Evolutionary conservation across 2,329 filamentous ascomycete species (phyloP).

Genomic region (Tolypocladium nubicola): DNA sequence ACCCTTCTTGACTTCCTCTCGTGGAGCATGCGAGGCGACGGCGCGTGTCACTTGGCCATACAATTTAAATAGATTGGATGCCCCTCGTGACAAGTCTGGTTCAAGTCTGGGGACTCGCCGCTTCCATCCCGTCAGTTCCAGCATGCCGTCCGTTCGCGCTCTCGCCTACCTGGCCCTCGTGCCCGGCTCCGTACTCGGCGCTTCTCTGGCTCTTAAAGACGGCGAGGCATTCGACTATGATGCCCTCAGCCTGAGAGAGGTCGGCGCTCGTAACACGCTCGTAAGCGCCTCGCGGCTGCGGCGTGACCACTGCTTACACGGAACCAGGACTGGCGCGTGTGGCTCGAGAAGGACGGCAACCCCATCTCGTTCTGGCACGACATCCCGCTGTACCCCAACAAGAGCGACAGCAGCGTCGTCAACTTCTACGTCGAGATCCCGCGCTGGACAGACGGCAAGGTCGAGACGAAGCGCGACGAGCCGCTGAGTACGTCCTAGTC

Average conservation of each 20-base stretch:
- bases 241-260: slow-evolving; percentile 20
- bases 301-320: no score
- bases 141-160: background rate
- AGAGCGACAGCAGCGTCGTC: slow-evolving; percentile 21
- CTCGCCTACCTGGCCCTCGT: slow-evolving; percentile 10
- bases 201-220: slow-evolving; percentile 3
- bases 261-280: slow-evolving; percentile 26
- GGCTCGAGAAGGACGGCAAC: slow-evolving; percentile 26
- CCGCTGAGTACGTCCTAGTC: slow-evolving; percentile 19
- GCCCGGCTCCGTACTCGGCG: slow-evolving; percentile 7
- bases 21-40: no score
- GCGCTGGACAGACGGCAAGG: slow-evolving; percentile 28
- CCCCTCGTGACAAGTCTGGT: background rate
- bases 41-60: background rate
- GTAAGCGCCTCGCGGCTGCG: slow-evolving; percentile 8
- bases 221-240: slow-evolving; percentile 13
- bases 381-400: slow-evolving; percentile 26
- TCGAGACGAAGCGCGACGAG: slow-evolving; percentile 27
- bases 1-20: no score
- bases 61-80: no score
- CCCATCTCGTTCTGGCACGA: slow-evolving; percentile 32
- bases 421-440: slow-evolving; percentile 31
- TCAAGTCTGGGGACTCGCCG: no score
- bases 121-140: no score
- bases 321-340: slow-evolving; percentile 27